These are phyloP conservation scores for Oryza punctata DNA, from an alignment of 176 grass and related monocot species.

Conservation along the genomic window DNA sequence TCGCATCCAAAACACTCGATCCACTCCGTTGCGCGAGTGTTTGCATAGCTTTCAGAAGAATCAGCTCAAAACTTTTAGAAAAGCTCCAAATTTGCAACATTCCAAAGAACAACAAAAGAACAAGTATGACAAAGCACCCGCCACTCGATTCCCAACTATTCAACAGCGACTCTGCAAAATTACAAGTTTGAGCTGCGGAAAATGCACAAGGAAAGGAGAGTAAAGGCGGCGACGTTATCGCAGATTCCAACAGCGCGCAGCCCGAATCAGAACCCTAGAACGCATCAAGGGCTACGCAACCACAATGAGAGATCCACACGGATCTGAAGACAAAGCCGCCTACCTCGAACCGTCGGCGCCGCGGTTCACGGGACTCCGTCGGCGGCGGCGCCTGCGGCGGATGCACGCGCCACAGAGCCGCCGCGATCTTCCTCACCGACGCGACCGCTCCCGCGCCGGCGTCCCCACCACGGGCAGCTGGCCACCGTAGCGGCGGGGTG, in stretches of 20 bases:
- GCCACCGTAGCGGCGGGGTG: constrained; percentile 36
- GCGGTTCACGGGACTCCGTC: constrained; percentile 23
- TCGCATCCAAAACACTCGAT: constrained; percentile 1
- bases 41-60: constrained; percentile 11
- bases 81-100: background rate
- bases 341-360: constrained; percentile 43
- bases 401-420: constrained; percentile 56
- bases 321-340: constrained; percentile 33
- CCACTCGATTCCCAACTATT: background rate
- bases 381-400: constrained; percentile 38
- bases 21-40: background rate
- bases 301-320: background rate
- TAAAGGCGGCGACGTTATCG: constrained; percentile 15
- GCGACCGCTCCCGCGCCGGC: background rate
- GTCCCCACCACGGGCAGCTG: constrained; percentile 12
- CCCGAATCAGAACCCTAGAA: background rate
- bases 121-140: constrained; percentile 18
- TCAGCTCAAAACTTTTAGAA: constrained; percentile 2
- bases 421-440: constrained; percentile 73
- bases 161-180: background rate
- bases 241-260: constrained; percentile 9
- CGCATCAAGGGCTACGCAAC: background rate
- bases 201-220: background rate
- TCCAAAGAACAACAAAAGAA: background rate
- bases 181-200: background rate